Evolutionary conservation across 2,329 filamentous ascomycete genomes (phyloP), one percentile per base, ranked within the genome.

Genomic region (Colletotrichum zoysiae): DNA sequence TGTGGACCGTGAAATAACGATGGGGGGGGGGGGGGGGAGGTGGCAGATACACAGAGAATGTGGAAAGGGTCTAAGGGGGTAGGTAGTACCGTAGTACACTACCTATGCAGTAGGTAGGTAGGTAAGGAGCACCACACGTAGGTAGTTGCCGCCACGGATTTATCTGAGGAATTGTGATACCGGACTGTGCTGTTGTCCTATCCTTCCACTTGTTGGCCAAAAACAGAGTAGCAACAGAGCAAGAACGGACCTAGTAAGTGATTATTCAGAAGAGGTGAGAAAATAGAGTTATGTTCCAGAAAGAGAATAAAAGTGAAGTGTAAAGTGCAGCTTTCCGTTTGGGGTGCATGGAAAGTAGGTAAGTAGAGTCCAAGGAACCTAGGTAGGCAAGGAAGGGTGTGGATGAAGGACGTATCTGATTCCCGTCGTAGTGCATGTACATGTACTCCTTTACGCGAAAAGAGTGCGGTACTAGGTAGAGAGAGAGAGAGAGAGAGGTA

Each of bases 1-100:
- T 35, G 70, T 71, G 70, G 70, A 71, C 70, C 70, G 60, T 48
- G 65, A 71, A 71, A 71, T 71, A 71, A 71, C 65, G 70, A 69
- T 70, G 59, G 59, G 65, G 51, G 59, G 65, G 65, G 51, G 59
- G 65, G 35, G 35, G 35, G 50, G 51, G 35, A 4, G 50, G 51
- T 56, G 11, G 23, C 5, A 53, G n/a, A 33, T 26, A 30, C 50
- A 42, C n/a, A 57, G 35, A 57, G 35, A 26, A 26, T 57, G 55
- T 57, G 55, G 55, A 57, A 62, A 62, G 65, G 65, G 69, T 71
- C 65, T 69, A 71, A 63, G 61, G 68, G 69, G 58, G 60, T 40
- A 23, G 46, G 40, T 40, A 40, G 38, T 38, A 38, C 30, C 30
- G 38, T 40, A 40, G 38, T 40, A 40, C n/a, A n/a, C n/a, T n/a